Base-by-base conservation (phyloP, 2,329 filamentous ascomycete genomes). In the Scedosporium aurantiacum region DNA sequence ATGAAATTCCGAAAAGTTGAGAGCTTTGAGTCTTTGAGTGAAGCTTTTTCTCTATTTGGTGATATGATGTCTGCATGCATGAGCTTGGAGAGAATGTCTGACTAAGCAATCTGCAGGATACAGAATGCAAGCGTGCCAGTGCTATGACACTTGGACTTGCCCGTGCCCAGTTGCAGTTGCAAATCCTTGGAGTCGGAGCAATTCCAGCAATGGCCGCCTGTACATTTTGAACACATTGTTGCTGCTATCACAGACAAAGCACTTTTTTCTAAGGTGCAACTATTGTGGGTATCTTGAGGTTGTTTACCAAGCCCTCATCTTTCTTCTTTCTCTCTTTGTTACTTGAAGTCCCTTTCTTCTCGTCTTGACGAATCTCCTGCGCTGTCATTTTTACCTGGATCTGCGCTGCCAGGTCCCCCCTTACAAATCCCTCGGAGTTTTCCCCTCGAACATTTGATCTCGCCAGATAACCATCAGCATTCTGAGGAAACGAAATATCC, bases 21-120 rank as follows among this genome's bases (percentile, higher is more conserved):
- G 50, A 54, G 50, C 50, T 23, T 23, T 54, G 18, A 23, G 50
- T 27, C 21, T 21, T 23, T 21, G 27, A 54, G 50, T 54, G 50
- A 54, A 25, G 50, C 50, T 54, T 54, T 25, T 54, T 27, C 50
- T 54, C 18, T 27, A 21, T 54, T 54, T 54, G 50, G 50, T 54
- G 50, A 54, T 54, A 54, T 54, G 50, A 54, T 54, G 23, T 54
- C 50, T 54, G 27, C 50, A 12, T 54, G 50, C 50, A 54, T 54
- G 50, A 54, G 18, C 50, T 23, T 18, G 18, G 6, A 27, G 12
- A 23, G 50, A 2, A 54, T 10, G 2, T 14, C 18, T 54, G 50
- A 54, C 50, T 54, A 54, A 54, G 50, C 50, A 21, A n/a, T n/a
- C n/a, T n/a, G n/a, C n/a, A n/a, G n/a, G n/a, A n/a, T n/a, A n/a